phyloP scores from a whole-genome alignment of 164 flowering plant genomes.

The Buxus sempervirens region DNA sequence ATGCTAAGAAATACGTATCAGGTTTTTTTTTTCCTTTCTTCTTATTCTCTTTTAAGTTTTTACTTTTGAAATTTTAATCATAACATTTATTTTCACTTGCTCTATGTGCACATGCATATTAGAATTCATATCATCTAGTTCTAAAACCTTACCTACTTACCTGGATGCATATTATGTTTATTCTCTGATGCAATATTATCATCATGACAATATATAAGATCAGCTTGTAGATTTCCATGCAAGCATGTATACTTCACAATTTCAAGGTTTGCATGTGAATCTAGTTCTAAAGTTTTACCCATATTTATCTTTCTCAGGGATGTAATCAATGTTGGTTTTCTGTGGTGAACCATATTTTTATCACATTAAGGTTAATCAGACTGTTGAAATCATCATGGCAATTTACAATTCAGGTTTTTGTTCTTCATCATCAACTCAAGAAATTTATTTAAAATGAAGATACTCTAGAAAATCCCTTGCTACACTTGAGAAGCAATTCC shows the following conservation, averaged over 20 bases:
- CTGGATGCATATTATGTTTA: background rate
- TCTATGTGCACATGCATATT: too few relatives aligned
- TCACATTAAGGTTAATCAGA: background rate
- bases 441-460: slow-evolving; percentile 29
- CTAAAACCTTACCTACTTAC: background rate
- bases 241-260: too few relatives aligned
- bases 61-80: too few relatives aligned
- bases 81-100: too few relatives aligned
- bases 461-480: slow-evolving; percentile 28
- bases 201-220: background rate
- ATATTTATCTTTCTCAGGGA: background rate
- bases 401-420: slow-evolving; percentile 35
- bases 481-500: slow-evolving; percentile 19
- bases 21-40: too few relatives aligned
- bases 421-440: slow-evolving; percentile 56
- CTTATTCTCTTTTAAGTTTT: too few relatives aligned
- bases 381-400: background rate
- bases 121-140: background rate
- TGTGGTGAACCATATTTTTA: background rate
- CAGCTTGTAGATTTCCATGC: slow-evolving; percentile 23
- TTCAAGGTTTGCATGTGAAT: background rate
- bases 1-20: too few relatives aligned
- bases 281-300: background rate
- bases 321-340: background rate
- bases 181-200: background rate